phyloP scores from a whole-genome alignment of 169 alveolate genomes.

The Eimeria necatrix region DNA sequence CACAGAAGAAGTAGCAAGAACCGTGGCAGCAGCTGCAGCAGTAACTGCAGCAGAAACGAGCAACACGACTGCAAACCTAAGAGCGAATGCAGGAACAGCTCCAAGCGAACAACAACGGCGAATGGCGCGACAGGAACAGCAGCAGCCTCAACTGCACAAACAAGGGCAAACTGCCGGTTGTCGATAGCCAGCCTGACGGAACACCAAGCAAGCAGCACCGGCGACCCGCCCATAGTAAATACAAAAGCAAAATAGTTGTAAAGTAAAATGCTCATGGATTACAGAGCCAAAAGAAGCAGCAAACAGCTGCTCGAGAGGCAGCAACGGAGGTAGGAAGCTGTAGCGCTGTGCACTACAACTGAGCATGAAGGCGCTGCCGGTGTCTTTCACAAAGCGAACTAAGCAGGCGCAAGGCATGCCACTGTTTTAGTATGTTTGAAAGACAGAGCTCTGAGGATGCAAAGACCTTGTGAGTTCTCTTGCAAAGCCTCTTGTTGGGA shows the following conservation, averaged over 20 bases:
- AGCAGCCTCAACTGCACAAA: background rate
- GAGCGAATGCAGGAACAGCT: background rate
- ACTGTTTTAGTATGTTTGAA: no score
- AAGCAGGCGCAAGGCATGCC: background rate
- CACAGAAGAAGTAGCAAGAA: no score
- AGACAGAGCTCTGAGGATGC: background rate
- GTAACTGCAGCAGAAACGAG: no score
- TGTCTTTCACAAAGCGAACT: no score
- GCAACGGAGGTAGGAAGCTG: background rate
- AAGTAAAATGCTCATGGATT: background rate
- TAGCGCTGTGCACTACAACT: background rate
- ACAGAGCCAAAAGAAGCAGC: background rate
- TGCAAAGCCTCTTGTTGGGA: no score
- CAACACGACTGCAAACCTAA: no score
- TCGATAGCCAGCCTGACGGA: background rate
- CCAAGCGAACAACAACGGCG: background rate
- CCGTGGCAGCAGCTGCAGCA: no score
- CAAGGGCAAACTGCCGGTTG: background rate
- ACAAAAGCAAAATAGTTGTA: background rate
- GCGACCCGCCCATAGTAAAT: background rate
- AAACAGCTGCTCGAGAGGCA: background rate
- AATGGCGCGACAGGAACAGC: background rate
- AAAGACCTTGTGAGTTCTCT: background rate
- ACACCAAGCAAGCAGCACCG: background rate
- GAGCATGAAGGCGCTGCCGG: background rate